Conservation (phyloP, 257 asterid species). For the Osmanthus fragrans region DNA sequence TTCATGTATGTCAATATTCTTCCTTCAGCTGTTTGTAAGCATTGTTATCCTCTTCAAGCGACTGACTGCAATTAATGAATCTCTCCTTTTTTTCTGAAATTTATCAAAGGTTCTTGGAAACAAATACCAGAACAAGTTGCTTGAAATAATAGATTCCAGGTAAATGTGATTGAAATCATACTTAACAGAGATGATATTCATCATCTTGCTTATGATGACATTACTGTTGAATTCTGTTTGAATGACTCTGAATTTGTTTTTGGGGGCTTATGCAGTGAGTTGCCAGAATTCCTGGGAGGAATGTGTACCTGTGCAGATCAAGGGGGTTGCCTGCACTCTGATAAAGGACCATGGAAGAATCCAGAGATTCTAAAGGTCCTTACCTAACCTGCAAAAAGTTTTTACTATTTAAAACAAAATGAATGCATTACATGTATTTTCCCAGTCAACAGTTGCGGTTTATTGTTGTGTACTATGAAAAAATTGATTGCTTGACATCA, state of each 20-base stretch:
- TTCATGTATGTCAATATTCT: conserved; percentile 54
- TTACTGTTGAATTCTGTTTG: conserved; percentile 10
- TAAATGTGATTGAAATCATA: conserved; percentile 26
- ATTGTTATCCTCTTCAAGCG: conserved; percentile 12
- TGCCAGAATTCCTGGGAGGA: conserved; percentile 83
- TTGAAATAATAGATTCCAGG: conserved; percentile 76
- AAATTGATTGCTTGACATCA: conserved; percentile 17
- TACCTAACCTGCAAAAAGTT: neutral
- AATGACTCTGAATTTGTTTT: conserved; percentile 11
- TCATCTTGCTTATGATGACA: conserved; percentile 15
- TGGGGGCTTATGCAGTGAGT: conserved; percentile 43
- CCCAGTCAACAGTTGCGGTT: neutral
- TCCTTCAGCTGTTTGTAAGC: conserved; percentile 10
- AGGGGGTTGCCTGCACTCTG: conserved; percentile 80
- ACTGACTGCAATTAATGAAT: conserved; percentile 20
- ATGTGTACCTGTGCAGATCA: conserved; percentile 66
- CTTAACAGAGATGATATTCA: neutral
- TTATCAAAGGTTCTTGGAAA: conserved; percentile 67
- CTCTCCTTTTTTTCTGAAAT: conserved; percentile 14
- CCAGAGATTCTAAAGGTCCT: conserved; percentile 70
- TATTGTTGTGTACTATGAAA: neutral
- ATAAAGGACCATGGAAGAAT: conserved; percentile 87
- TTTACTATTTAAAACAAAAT: neutral
- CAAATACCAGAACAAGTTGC: conserved; percentile 76
- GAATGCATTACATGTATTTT: neutral